Evolutionary conservation across 2,329 filamentous ascomycete species (phyloP), one percentile per base, ranked within the genome.

Genomic region (Calonectria ilicicola): DNA sequence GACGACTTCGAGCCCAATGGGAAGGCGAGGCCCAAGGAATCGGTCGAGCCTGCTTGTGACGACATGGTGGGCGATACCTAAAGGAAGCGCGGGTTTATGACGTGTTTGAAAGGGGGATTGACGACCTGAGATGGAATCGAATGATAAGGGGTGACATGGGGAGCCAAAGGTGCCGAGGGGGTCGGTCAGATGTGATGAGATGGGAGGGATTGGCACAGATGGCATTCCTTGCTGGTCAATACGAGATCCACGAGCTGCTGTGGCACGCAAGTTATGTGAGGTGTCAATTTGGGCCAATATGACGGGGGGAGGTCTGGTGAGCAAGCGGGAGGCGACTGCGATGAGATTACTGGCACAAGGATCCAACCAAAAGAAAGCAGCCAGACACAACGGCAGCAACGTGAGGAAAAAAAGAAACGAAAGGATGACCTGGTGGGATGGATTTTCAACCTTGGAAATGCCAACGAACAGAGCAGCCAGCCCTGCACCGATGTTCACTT

Each of bases 231-330:
- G 74, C 67, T 67, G 74, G 65, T 72, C 65, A 70, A 78, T 76
- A 78, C 77, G 72, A 76, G 75, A 66, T 58, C 38, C 35, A 65
- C 46, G 67, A 44, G 72, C 70, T 78, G 77, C 73, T 69, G 76
- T 78, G 77, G 75, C 75, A 79, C 75, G 72, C 68, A 47, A 67
- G 47, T n/a, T 56, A 56, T 56, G 40, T 71, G 69, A 71, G 56
- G 65, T 67, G 56, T 67, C 69, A 65, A 69, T 47, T 65, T 69
- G 44, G 46, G 35, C 35, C 71, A 76, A 73, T 56, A 56, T 56
- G 51, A 75, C 66, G 65, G 69, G 72, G 72, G 67, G 67, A 77
- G 69, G 64, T 77, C 76, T 72, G 75, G 67, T 77, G 70, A 75
- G 67, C 65, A 78, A 47, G 44, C 27, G 65, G 51, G 63, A 62